Base-by-base conservation (phyloP, 148 eudicot genomes). In the Suaeda aralocaspica region DNA sequence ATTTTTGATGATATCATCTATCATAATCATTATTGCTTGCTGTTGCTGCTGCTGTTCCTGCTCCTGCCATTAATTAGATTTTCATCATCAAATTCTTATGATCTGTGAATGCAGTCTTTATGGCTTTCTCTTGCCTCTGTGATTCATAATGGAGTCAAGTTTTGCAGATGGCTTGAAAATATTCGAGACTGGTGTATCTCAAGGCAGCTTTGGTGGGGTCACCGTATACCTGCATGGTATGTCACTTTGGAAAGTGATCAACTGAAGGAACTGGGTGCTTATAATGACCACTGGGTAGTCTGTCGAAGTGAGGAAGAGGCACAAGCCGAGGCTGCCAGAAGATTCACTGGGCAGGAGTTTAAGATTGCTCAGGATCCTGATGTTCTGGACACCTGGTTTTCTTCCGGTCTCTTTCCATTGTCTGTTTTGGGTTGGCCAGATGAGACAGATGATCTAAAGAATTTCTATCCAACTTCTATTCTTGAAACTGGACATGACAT, bases 171-270 rank as follows among this genome's bases (percentile, higher is more conserved):
- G 98, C 98, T 94, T 66, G 96, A 89, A 74, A 91, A 89, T 60
- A 94, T 91, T 72, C 92, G 95, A 57, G 97, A 94, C 78, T 89
- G 98, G 98, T 94, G 98, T 71, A 74, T 94, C 51, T 94, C 97
- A 69, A 87, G 97, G 84, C 98, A 94, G 76, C 96, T 94, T 70
- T 94, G 98, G 98, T 91, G 98, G 98, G 98, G 97, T 67, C 98
- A 94, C 55, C 89, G 91, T 25, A 66, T 94, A 76, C 98, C 98
- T 79, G 97, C 96, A 57, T 94, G 97, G 96, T 94, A 91, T 77
- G 97, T 84, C 57, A 79, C 86, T 14, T 81, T 94, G 72, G 91
- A 91, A 72, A 86, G 82, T 65, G 97, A 94, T 66, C 78, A 87
- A 67, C 76, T 78, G 71, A 89, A 84, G 81, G 98, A 91, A 69